Conservation (phyloP, 495 filamentous ascomycete genomes). For the Pyronema omphalodes region DNA sequence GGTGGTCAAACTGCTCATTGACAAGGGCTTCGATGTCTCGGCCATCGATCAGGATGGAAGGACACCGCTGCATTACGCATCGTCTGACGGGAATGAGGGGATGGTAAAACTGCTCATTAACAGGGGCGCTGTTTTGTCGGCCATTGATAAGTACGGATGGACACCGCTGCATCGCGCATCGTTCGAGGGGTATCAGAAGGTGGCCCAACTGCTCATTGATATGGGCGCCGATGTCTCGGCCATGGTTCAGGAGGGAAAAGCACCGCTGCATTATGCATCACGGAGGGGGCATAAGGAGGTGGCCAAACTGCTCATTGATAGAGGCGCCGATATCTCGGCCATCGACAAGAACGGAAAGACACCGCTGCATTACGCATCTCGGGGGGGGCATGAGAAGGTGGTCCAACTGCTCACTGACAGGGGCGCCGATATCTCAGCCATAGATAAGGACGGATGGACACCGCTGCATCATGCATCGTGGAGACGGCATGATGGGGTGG, state of each 20-base stretch:
- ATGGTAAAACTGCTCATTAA: not conserved
- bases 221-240: conserved; percentile 1
- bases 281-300: not conserved
- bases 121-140: not conserved
- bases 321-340: no score
- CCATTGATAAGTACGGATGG: not conserved
- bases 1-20: no score
- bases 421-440: conserved; percentile 1
- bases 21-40: not conserved
- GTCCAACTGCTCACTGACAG: no score
- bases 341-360: not conserved
- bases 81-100: not conserved
- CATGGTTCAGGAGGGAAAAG: not conserved
- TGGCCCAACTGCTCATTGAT: no score
- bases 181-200: not conserved
- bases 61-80: not conserved
- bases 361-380: not conserved
- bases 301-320: not conserved
- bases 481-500: not conserved
- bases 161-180: not conserved
- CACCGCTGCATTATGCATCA: not conserved
- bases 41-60: not conserved
- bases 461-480: not conserved
- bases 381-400: not conserved
- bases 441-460: not conserved